Base-by-base conservation (phyloP, 345 rosid species). In the Raphanus sativus region DNA sequence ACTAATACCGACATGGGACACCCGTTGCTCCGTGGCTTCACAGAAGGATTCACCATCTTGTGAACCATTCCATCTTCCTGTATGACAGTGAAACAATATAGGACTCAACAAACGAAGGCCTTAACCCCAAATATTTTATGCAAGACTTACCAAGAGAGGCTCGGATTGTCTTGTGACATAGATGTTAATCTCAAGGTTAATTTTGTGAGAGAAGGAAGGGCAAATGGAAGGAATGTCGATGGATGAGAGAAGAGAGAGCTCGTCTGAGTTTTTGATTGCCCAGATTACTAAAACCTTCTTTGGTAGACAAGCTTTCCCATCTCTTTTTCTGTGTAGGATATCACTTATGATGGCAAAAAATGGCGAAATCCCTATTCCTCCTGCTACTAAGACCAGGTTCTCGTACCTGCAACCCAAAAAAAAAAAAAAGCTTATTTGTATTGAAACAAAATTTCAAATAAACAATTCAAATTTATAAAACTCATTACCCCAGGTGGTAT, bases 341-440 rank as follows among this genome's bases (percentile, higher is more conserved):
- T 94, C 97, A 28, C 93, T 88, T 83, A 92, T 28, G 79, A 94
- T 86, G 34, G 97, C 97, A 50, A 94, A 67, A 84, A 94, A 88
- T 0, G 98, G 98, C 13, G 97, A 87, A 75, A 94, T 89, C 38
- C 97, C 98, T 36, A 90, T 92, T 56, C 98, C 97, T 69, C 98
- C 98, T 1, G 97, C 98, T 12, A 94, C 93, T 74, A 94, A 80
- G 55, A 94, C 75, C 48, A 94, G 86, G 86, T 89, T 87, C 77
- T 92, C 92, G 17, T 92, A 92, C 88, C 97, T 94, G 77, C 24
- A 15, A 34, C 24, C 45, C 12, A 3, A 75, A 50, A 81, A 34
- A 7, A 12, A 12, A 30, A 12, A 21, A 30, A 13, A 25, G 73
- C 48, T 76, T 42, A n/a, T 52, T 4, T 76, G 26, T 6, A 67